These are phyloP conservation scores for Scutellaria baicalensis DNA, from an alignment of 257 asterid genomes.

Conservation along the genomic window DNA sequence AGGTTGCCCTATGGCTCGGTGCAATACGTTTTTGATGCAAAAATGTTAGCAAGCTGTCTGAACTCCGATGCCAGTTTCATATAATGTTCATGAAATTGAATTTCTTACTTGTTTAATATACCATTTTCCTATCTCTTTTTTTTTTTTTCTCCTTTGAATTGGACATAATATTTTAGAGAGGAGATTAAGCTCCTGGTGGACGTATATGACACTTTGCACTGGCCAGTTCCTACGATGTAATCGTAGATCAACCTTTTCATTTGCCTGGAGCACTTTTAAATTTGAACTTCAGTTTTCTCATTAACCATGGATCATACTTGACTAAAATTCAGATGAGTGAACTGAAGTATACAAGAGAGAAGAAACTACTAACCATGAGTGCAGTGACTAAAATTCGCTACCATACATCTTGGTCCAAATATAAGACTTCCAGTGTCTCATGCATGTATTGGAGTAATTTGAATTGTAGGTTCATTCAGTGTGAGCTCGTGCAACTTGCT, in stretches of 20 bases:
- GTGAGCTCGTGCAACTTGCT: slow-evolving; percentile 1
- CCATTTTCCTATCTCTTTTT: background rate
- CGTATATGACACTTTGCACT: background rate
- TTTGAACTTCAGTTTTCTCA: background rate
- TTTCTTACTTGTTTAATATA: background rate
- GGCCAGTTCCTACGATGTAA: background rate
- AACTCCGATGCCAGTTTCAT: background rate
- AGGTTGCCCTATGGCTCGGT: background rate
- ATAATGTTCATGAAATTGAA: background rate
- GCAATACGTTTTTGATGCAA: background rate
- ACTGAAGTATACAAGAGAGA: background rate
- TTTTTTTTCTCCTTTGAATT: background rate
- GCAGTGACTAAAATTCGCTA: background rate
- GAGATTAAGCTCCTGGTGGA: background rate
- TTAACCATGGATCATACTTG: background rate
- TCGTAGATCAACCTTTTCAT: background rate
- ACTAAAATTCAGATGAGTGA: background rate
- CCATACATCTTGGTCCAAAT: background rate
- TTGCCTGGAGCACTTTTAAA: background rate
- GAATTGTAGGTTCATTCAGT: background rate
- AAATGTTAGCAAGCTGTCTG: background rate
- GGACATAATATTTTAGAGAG: background rate
- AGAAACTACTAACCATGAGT: background rate
- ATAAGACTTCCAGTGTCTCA: background rate
- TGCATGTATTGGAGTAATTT: background rate